phyloP scores from a whole-genome alignment of 257 asterid species.

The Capsicum baccatum region DNA sequence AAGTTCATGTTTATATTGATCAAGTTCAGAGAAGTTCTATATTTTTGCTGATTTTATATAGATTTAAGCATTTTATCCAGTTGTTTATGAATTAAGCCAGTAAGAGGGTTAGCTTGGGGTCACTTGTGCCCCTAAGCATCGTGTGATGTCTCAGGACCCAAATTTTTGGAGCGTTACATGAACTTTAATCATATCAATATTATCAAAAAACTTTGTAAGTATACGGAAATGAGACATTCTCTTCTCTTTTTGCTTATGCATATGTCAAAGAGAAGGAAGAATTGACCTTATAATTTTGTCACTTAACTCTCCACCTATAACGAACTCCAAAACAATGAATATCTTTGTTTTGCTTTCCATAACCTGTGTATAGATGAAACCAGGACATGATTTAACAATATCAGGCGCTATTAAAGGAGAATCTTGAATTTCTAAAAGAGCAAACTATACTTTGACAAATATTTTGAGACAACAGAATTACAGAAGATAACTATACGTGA shows the following conservation, averaged over 20 bases:
- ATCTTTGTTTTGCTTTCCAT: constrained; percentile 97
- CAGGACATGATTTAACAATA: background rate
- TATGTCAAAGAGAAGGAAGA: background rate
- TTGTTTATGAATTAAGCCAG: too few relatives aligned
- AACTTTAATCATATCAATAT: background rate
- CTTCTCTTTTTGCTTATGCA: background rate
- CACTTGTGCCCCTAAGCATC: too few relatives aligned
- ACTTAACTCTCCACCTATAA: constrained; percentile 93
- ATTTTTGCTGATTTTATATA: too few relatives aligned
- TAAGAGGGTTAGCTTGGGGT: too few relatives aligned
- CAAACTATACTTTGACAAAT: too few relatives aligned
- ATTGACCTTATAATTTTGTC: constrained; percentile 80
- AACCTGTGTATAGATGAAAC: constrained; percentile 53
- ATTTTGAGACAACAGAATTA: background rate
- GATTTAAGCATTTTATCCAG: too few relatives aligned
- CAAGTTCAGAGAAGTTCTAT: too few relatives aligned
- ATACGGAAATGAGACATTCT: background rate
- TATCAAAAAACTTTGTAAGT: background rate
- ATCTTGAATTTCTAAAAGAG: background rate
- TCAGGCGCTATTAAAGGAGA: background rate
- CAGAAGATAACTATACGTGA: background rate
- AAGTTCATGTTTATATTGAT: too few relatives aligned
- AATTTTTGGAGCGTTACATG: background rate
- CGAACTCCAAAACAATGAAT: constrained; percentile 82
- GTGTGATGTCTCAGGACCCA: too few relatives aligned